Percentiles rank a stretch among this genome's conserved stretches.
Conservation (phyloP, 805 yeast species). For the Saturnispora zaruensis region DNA sequence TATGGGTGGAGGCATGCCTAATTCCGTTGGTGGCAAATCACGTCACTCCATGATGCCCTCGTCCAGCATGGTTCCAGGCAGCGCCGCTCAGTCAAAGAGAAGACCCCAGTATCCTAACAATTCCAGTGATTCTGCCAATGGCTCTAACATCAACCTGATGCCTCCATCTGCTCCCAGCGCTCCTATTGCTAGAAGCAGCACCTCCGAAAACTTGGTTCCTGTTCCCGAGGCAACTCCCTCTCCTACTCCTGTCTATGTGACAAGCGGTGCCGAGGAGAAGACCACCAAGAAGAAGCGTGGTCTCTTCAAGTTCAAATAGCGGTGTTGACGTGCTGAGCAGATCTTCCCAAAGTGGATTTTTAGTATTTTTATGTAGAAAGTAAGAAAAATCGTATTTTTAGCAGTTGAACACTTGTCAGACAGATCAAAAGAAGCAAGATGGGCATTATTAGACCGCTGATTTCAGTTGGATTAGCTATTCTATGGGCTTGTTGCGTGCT, state of each 20-base stretch:
- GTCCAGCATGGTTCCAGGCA: not conserved
- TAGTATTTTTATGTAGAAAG: not conserved
- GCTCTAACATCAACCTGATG: not conserved
- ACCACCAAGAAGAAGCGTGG: slow-evolving; percentile 26
- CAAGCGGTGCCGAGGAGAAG: slow-evolving; percentile 30
- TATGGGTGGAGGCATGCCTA: slow-evolving; percentile 18
- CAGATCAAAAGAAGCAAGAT: not conserved
- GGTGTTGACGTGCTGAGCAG: not conserved
- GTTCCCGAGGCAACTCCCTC: slow-evolving; percentile 28
- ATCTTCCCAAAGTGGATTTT: not conserved
- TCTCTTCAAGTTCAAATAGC: slow-evolving; percentile 10
- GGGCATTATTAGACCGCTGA: not conserved
- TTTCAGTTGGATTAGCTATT: not conserved
- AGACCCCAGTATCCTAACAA: not conserved
- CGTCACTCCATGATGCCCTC: slow-evolving; percentile 27
- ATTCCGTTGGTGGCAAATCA: not conserved
- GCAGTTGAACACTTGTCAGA: not conserved
- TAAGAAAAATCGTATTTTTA: not conserved
- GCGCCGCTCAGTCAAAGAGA: not conserved
- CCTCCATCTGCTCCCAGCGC: slow-evolving; percentile 4
- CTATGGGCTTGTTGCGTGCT: slow-evolving; percentile 7
- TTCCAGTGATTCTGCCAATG: not conserved
- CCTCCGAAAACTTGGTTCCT: slow-evolving; percentile 13
- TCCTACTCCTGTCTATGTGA: slow-evolving; percentile 46
- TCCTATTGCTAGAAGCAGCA: slow-evolving; percentile 1